Conservation (phyloP, 768 basidiomycete genomes). For the Rhizopogon vinicolor region DNA sequence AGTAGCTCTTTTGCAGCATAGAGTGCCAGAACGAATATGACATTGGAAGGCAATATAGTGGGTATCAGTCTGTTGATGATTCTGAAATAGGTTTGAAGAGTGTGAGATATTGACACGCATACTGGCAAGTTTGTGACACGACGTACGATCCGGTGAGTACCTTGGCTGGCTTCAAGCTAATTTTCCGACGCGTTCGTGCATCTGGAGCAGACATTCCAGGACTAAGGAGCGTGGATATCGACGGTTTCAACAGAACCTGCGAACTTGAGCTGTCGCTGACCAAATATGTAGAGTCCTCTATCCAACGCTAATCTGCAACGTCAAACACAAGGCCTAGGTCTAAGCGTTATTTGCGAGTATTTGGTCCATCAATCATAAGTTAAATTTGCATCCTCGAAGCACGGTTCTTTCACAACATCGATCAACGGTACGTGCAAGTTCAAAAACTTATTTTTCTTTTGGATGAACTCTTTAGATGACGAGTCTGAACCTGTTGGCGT, state of each 20-base stretch:
- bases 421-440: conserved; percentile 16
- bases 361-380: neutral
- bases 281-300: too few species aligned
- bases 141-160: conserved; percentile 54
- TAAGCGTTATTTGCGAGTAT: neutral
- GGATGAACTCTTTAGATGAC: conserved; percentile 62
- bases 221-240: conserved; percentile 1
- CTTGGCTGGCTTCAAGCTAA: conserved; percentile 52
- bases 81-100: conserved; percentile 26
- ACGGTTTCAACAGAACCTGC: neutral
- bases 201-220: conserved; percentile 55
- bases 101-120: conserved; percentile 5
- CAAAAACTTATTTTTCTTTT: conserved; percentile 1
- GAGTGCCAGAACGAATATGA: conserved; percentile 57
- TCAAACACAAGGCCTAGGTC: too few species aligned
- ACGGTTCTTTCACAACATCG: conserved; percentile 5
- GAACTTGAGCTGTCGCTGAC: neutral
- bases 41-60: conserved; percentile 55
- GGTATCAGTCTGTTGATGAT: conserved; percentile 50
- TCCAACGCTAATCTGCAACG: too few species aligned
- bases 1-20: conserved; percentile 66
- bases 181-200: conserved; percentile 63
- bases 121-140: neutral
- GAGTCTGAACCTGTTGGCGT: conserved; percentile 68
- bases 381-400: conserved; percentile 10